phyloP scores from a whole-genome alignment of 139 green algal species.

The Spirogloea muscicola region DNA sequence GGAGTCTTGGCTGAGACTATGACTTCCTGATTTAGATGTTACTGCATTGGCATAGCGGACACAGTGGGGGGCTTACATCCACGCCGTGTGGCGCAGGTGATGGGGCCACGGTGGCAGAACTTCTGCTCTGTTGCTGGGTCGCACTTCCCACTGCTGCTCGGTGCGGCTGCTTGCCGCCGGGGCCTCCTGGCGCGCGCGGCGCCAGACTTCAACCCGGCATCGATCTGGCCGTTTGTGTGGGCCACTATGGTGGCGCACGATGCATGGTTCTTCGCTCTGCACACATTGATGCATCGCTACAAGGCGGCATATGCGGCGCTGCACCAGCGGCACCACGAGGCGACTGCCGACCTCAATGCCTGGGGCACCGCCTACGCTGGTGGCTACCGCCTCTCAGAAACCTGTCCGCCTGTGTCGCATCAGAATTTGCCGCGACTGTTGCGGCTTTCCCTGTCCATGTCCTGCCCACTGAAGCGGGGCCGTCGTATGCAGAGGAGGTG shows the following conservation, averaged over 20 bases:
- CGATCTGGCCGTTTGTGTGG: constrained; percentile 5
- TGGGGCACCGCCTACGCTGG: constrained; percentile 14
- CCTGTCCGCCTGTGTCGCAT: no score
- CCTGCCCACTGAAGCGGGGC: no score
- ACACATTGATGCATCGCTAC: constrained; percentile 25
- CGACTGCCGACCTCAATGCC: neutral
- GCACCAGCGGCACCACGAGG: constrained; percentile 12
- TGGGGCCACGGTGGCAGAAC: constrained; percentile 1
- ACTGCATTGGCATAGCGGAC: neutral
- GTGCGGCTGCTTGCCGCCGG: neutral
- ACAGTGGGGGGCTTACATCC: no score
- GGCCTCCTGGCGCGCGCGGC: constrained; percentile 1
- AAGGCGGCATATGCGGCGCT: constrained; percentile 24
- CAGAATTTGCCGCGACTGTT: no score
- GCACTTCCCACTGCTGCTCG: neutral
- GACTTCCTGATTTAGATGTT: neutral
- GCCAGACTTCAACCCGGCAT: neutral
- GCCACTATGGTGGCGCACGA: constrained; percentile 28
- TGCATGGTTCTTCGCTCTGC: constrained; percentile 33
- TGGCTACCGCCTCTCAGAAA: neutral
- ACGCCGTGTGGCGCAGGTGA: no score
- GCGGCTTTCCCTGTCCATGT: no score
- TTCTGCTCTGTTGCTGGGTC: neutral
- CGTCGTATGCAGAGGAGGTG: constrained; percentile 6
- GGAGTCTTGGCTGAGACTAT: constrained; percentile 2